phyloP scores from a whole-genome alignment of 306 rosid species.

The Cucumis sativus region DNA sequence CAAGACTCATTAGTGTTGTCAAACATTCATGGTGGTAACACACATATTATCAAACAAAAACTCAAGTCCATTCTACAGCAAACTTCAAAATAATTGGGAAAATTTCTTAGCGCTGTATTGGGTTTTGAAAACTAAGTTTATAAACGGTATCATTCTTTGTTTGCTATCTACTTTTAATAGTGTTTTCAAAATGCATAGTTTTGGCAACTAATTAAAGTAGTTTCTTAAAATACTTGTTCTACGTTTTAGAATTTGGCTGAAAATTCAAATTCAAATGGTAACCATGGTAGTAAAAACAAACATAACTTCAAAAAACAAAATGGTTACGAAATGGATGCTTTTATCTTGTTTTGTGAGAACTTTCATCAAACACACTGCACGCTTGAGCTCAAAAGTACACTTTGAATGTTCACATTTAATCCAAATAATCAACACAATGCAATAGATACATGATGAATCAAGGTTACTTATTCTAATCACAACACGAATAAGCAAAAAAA shows the following conservation, averaged over 20 bases:
- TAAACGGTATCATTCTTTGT: too few relatives aligned
- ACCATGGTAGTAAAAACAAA: not conserved
- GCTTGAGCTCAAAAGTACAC: not conserved
- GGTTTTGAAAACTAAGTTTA: not conserved
- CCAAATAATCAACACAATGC: not conserved
- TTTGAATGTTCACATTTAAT: not conserved
- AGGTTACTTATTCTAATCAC: conserved; percentile 7
- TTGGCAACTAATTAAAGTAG: not conserved
- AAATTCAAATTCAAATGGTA: not conserved
- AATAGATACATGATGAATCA: not conserved
- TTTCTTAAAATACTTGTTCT: not conserved
- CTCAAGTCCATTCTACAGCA: not conserved
- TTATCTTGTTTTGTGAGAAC: not conserved
- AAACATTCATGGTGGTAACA: too few relatives aligned
- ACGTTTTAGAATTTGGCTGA: not conserved
- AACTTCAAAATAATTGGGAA: not conserved
- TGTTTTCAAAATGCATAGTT: not conserved
- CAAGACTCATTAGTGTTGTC: too few relatives aligned
- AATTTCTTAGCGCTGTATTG: not conserved
- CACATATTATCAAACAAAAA: not conserved
- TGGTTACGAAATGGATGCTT: too few relatives aligned
- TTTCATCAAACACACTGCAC: conserved; percentile 5
- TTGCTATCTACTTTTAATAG: too few relatives aligned
- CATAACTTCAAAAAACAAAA: too few relatives aligned
- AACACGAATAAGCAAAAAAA: not conserved